Evolutionary conservation across 306 rosid species (phyloP).

Genomic region (Alnus glutinosa): DNA sequence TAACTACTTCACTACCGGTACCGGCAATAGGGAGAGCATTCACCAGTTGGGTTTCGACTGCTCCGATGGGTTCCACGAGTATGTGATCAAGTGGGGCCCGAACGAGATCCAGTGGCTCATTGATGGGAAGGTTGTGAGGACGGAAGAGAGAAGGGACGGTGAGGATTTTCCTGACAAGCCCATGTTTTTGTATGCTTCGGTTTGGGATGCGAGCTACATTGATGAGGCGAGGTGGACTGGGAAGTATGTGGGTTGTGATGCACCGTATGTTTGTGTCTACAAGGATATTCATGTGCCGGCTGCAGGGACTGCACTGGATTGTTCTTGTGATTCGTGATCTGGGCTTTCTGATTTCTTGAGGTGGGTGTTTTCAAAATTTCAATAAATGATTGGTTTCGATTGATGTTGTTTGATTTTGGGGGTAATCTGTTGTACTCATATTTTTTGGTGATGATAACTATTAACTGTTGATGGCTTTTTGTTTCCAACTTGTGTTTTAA

Average conservation of each 20-base stretch:
- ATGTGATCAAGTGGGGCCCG: slow-evolving; percentile 45
- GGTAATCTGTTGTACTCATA: neutral
- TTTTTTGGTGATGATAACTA: neutral
- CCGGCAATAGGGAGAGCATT: slow-evolving; percentile 43
- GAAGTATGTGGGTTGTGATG: slow-evolving; percentile 46
- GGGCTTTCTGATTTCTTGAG: neutral
- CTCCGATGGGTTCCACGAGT: slow-evolving; percentile 57
- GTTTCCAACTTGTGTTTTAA: neutral
- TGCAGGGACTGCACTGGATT: slow-evolving; percentile 19
- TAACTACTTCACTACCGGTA: slow-evolving; percentile 38
- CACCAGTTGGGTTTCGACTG: slow-evolving; percentile 51
- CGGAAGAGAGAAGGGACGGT: slow-evolving; percentile 40
- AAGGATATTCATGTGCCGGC: slow-evolving; percentile 57
- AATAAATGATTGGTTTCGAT: neutral
- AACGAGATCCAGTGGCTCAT: slow-evolving; percentile 53
- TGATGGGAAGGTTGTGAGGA: slow-evolving; percentile 57
- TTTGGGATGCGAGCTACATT: slow-evolving; percentile 64
- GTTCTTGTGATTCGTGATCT: slow-evolving; percentile 22
- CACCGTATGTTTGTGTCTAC: slow-evolving; percentile 61
- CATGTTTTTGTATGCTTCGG: slow-evolving; percentile 61
- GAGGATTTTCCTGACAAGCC: slow-evolving; percentile 46
- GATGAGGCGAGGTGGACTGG: slow-evolving; percentile 61
- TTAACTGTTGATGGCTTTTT: neutral
- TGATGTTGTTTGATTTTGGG: neutral
- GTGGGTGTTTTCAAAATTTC: neutral